Percentiles rank a stretch among this genome's conserved stretches.
Conservation (phyloP, 2,329 filamentous ascomycete species). For the Anisogramma anomala region DNA sequence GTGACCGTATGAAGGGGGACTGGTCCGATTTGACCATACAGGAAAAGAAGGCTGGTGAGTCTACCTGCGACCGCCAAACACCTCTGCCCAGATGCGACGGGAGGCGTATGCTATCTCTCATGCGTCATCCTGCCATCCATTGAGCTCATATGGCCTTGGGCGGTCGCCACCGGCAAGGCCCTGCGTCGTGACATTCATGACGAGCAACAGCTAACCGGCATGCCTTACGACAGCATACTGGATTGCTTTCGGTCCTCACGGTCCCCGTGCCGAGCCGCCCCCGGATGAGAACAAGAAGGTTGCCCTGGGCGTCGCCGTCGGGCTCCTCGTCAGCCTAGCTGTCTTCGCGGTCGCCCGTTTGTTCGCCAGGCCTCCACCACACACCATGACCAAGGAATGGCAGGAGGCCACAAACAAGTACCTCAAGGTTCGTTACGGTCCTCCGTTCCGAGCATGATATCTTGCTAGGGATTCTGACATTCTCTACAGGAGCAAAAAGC, state of each 20-base stretch:
- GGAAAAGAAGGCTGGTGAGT: slow-evolving; percentile 99
- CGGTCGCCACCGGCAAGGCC: slow-evolving; percentile 16
- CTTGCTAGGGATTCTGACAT: background rate
- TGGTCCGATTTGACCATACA: slow-evolving; percentile 91
- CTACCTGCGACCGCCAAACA: background rate
- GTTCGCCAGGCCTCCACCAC: slow-evolving; percentile 61
- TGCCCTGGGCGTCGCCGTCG: slow-evolving; percentile 58
- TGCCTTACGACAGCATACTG: slow-evolving; percentile 73
- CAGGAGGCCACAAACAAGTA: slow-evolving; percentile 93
- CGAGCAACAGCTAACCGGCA: slow-evolving; percentile 26
- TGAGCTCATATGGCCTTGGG: slow-evolving; percentile 10
- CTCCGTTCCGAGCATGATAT: background rate
- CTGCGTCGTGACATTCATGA: slow-evolving; percentile 3
- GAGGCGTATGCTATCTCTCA: background rate
- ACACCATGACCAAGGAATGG: slow-evolving; percentile 94
- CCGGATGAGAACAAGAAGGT: slow-evolving; percentile 78
- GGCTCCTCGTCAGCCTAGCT: slow-evolving; percentile 53
- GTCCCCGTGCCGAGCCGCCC: slow-evolving; percentile 71
- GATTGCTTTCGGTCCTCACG: slow-evolving; percentile 96
- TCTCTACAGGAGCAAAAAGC: slow-evolving; percentile 59
- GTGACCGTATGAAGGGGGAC: slow-evolving; percentile 97
- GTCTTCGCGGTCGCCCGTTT: slow-evolving; percentile 63
- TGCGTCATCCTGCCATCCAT: background rate
- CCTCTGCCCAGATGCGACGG: background rate
- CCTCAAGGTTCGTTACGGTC: slow-evolving; percentile 58